Base-by-base conservation (phyloP, 1,284 basidiomycete genomes). In the Apiotrichum gamsii region DNA sequence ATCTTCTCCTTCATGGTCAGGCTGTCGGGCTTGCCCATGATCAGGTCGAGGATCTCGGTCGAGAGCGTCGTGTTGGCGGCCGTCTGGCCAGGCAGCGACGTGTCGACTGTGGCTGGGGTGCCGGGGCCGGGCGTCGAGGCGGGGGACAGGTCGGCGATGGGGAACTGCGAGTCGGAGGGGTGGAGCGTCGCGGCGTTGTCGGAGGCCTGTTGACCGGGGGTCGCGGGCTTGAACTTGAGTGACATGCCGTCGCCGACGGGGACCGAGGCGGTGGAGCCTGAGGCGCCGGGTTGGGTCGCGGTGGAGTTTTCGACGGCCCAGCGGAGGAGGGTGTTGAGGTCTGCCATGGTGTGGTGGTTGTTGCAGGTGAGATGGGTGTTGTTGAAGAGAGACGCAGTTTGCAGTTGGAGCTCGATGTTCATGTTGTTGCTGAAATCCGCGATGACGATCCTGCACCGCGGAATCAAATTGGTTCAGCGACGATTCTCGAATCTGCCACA, bases 1-100 rank as follows among this genome's bases (percentile, higher is more conserved):
- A 94, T 77, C 56, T 85, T 83, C 64, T 94, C 90, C 60, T 87
- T 87, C 89, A 95, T 94, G 34, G 83, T 75, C 50, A 82, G 81
- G 2, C 86, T 79, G 65, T 95, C 91, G 1, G 84, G 79, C 62
- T 85, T 88, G 20, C 90, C 90, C 47, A 95, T 77, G 59, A 95
- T 90, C 62, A 81, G 69, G 62, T 93, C 88, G 57, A 94, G 83
- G 56, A 94, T 80, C 31, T 75, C 87, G 1, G 88, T 61, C 13
- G 60, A 64, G 25, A 72, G 51, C 38, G 67, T 60, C 24, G 43
- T 43, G 25, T 56, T 48, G 35, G 46, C 47, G 18, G 56, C 45
- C 15, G 29, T 36, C 8, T 45, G 16, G 20, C 29, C 39, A 16
- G 43, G 24, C 3, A 39, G 29, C 13, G 46, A 37, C 1, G 50